Conservation (phyloP, 345 rosid genomes). For the Pugionium dolabratum region DNA sequence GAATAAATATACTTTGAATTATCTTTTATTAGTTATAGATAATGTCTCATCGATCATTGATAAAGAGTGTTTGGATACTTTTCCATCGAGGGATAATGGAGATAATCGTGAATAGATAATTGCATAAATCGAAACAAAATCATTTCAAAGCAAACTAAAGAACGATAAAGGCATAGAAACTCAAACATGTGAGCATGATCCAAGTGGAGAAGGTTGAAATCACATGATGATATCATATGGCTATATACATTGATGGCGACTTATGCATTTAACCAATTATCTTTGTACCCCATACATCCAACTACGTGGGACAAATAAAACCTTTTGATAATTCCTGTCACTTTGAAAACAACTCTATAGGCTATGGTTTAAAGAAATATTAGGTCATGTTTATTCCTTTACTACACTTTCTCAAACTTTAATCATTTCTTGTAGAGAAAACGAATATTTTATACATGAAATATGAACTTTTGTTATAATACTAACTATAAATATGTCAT, state of each 20-base stretch:
- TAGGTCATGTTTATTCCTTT: conserved; percentile 38
- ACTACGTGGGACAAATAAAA: conserved; percentile 36
- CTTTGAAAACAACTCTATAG: conserved; percentile 33
- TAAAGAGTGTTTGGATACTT: conserved; percentile 24
- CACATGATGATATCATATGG: conserved; percentile 38
- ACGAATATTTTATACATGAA: no score
- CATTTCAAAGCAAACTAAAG: conserved; percentile 28
- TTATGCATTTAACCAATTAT: conserved; percentile 26
- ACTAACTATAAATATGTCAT: no score
- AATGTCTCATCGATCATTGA: conserved; percentile 34
- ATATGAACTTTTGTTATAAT: no score
- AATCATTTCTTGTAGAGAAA: conserved; percentile 13
- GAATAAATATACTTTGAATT: background rate
- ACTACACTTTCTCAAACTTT: conserved; percentile 27
- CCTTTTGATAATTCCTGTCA: conserved; percentile 29
- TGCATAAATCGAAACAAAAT: conserved; percentile 26
- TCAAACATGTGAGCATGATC: conserved; percentile 32
- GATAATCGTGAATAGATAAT: conserved; percentile 3
- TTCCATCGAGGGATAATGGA: conserved; percentile 13
- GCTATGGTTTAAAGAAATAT: conserved; percentile 27
- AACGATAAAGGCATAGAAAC: conserved; percentile 25
- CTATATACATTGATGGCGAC: conserved; percentile 32
- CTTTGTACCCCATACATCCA: conserved; percentile 37
- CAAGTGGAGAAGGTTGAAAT: conserved; percentile 32
- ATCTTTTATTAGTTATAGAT: conserved; percentile 22